phyloP scores from a whole-genome alignment of 1,284 basidiomycete genomes.

The Heliocybe sulcata region DNA sequence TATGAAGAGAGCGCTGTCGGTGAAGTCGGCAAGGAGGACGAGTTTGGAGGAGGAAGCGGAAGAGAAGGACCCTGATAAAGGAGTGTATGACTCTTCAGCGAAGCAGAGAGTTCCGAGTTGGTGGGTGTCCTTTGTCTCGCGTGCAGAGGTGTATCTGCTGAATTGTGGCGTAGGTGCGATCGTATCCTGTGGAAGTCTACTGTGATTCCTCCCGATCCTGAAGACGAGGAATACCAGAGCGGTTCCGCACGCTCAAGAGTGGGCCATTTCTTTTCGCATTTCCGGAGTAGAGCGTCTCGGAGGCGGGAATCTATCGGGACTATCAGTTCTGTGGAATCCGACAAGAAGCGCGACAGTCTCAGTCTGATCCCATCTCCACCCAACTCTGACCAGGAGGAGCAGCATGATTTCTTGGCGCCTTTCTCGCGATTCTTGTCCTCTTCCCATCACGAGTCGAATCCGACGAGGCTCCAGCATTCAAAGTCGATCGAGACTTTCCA shows the following conservation, averaged over 20 bases:
- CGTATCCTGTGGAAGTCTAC: constrained; percentile 75
- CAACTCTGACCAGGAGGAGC: constrained; percentile 8
- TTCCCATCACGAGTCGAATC: neutral
- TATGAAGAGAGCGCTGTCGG: neutral
- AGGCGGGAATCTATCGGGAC: neutral
- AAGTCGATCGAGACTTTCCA: constrained; percentile 15
- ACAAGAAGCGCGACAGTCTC: neutral
- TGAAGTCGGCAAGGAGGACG: constrained; percentile 3
- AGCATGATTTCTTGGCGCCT: neutral
- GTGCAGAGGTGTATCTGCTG: neutral
- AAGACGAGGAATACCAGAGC: constrained; percentile 21
- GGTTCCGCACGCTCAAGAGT: constrained; percentile 24
- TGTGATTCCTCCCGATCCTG: constrained; percentile 36
- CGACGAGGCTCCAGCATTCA: constrained; percentile 11
- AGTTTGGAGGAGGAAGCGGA: constrained; percentile 24
- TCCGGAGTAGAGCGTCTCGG: neutral
- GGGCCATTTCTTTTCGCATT: constrained; percentile 42
- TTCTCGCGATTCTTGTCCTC: constrained; percentile 17
- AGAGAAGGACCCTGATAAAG: constrained; percentile 40
- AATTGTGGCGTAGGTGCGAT: constrained; percentile 55
- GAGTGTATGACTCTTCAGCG: constrained; percentile 70
- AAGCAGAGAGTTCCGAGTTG: constrained; percentile 81
- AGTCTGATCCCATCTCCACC: constrained; percentile 8
- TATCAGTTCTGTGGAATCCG: neutral
- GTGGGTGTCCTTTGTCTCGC: constrained; percentile 29